These are phyloP conservation scores for Dendrocalamus sinicus DNA, from an alignment of 176 grass and related monocot genomes.

Conservation along the genomic window DNA sequence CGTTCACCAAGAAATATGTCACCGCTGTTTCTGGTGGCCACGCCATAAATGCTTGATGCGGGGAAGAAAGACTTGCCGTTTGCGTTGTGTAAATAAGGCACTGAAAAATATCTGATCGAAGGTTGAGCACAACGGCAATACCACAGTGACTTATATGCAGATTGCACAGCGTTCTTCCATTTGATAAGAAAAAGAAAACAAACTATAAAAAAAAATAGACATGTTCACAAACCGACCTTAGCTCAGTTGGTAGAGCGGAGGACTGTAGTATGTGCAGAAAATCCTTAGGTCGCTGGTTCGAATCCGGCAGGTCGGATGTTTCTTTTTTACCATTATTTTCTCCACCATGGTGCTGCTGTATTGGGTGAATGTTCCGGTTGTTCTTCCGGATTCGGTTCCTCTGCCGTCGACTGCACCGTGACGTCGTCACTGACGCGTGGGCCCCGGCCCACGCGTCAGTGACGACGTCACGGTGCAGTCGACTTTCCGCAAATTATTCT, in stretches of 20 bases:
- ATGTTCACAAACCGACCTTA: neutral
- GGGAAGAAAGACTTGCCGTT: neutral
- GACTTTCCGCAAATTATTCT: too few relatives aligned
- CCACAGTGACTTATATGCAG: neutral
- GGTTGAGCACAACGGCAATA: too few relatives aligned
- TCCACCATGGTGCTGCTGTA: neutral
- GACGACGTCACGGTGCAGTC: too few relatives aligned
- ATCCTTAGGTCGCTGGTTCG: conserved; percentile 97
- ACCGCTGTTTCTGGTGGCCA: neutral
- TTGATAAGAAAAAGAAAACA: neutral
- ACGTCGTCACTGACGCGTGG: too few relatives aligned
- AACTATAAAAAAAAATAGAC: too few relatives aligned
- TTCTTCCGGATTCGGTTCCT: too few relatives aligned
- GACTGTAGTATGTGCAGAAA: conserved; percentile 64
- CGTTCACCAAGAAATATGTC: neutral
- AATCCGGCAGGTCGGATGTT: conserved; percentile 64
- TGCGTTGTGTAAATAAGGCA: neutral
- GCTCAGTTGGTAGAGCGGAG: conserved; percentile 61
- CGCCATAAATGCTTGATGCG: neutral
- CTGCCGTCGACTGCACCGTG: too few relatives aligned
- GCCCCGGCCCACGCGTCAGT: too few relatives aligned
- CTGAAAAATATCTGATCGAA: too few relatives aligned
- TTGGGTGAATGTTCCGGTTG: neutral
- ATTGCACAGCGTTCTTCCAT: neutral
- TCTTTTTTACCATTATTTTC: neutral